Base-by-base conservation (phyloP, 2,329 filamentous ascomycete species). In the Aureobasidium zeae region DNA sequence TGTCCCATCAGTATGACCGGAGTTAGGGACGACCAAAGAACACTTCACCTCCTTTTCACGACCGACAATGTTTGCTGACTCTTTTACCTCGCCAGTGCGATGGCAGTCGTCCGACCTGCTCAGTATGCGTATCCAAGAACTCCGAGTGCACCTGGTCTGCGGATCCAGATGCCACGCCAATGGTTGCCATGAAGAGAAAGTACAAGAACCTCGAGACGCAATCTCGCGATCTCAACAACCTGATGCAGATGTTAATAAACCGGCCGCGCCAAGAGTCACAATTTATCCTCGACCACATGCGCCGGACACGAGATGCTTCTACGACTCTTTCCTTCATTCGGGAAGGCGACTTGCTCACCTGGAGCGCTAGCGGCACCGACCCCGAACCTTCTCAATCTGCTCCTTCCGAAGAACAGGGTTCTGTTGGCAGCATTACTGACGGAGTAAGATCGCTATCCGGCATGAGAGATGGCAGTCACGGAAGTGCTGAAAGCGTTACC, bases 141-240 rank as follows among this genome's bases (percentile, higher is more conserved):
- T 25, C 43, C 5, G 43, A 38, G 9, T 47, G 45, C 32, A 29
- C 30, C 20, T 47, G 37, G 36, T 32, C 37, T 8, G 45, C 45
- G 12, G 45, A 47, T 33, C 45, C 45, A 17, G 45, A 47, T 29
- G 45, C 45, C 5, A 34, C 45, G 11, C 45, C 45, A 8, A 47
- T 47, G 32, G 15, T 47, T 21, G 45, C 45, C 13, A 31, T 47
- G 10, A 47, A 47, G 32, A 31, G 45, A 10, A 47, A 47, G 17
- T 47, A 44, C 28, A 29, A 44, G 6, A 29, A 28, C 10, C 38
- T 47, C 17, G 30, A 47, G 28, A 19, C 11, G 24, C 20, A 37
- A 16, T 26, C 31, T 13, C 26, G 30, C 32, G 45, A 47, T 33
- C 17, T 38, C 21, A 9, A 34, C 8, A 31, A 47, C 17, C 20